Conservation (phyloP, 495 filamentous ascomycete species). For the Talaromyces stipitatus region DNA sequence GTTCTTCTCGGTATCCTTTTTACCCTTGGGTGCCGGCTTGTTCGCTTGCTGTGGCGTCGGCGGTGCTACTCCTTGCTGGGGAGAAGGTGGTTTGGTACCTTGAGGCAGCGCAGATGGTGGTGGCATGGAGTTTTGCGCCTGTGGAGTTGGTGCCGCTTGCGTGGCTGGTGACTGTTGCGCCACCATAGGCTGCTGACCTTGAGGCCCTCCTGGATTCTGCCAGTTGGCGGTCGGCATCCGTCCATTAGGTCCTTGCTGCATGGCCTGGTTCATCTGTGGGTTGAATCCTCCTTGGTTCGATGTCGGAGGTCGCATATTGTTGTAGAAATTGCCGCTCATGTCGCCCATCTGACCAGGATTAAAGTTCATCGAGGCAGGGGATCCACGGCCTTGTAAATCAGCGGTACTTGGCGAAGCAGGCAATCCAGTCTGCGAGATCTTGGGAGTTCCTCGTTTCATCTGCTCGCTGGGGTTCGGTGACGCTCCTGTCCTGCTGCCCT, state of each 20-base stretch:
- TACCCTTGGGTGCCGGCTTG: slow-evolving; percentile 72
- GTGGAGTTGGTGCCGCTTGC: slow-evolving; percentile 61
- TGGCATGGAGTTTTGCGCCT: slow-evolving; percentile 71
- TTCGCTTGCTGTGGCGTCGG: slow-evolving; percentile 75
- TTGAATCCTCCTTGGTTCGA: slow-evolving; percentile 69
- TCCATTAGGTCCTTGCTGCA: slow-evolving; percentile 34
- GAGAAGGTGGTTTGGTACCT: slow-evolving; percentile 63
- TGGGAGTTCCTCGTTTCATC: slow-evolving; percentile 85
- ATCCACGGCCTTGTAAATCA: slow-evolving; percentile 67
- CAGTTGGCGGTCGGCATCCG: slow-evolving; percentile 43
- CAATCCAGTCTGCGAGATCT: slow-evolving; percentile 65
- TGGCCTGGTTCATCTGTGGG: slow-evolving; percentile 52
- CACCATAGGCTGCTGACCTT: slow-evolving; percentile 38
- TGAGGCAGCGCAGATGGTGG: slow-evolving; percentile 76
- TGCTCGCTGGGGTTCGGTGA: slow-evolving; percentile 87
- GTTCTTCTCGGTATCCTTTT: slow-evolving; percentile 64
- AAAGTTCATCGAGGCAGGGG: slow-evolving; percentile 76
- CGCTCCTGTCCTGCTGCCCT: slow-evolving; percentile 68
- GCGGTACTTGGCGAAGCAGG: slow-evolving; percentile 81
- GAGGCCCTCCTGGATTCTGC: slow-evolving; percentile 46
- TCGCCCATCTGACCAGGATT: slow-evolving; percentile 60
- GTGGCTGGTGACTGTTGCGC: slow-evolving; percentile 44
- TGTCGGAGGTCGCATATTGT: slow-evolving; percentile 76
- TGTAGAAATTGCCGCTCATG: slow-evolving; percentile 54
- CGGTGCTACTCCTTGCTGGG: slow-evolving; percentile 70